A percentile compares a stretch with the other conserved stretches of the same genome.
These are phyloP conservation scores for Lasiodiplodia sp. DNA, from an alignment of 2,329 filamentous ascomycete genomes.

Conservation along the genomic window DNA sequence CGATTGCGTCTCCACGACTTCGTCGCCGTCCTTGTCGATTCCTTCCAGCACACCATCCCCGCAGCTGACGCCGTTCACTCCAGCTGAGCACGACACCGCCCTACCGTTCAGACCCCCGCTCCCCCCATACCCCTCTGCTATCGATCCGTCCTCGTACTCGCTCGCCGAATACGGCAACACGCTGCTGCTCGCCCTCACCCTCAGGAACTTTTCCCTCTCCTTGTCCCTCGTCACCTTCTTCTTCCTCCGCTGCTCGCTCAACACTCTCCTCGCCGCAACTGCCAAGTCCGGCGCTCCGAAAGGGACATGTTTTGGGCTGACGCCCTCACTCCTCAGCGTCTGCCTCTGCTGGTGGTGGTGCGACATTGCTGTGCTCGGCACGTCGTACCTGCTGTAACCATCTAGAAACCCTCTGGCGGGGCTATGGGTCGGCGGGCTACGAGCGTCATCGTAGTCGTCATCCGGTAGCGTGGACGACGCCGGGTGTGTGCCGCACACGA, in stretches of 20 bases:
- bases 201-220: neutral
- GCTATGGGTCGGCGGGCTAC: neutral
- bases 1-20: constrained; percentile 6
- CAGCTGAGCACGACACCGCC: neutral
- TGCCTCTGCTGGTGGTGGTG: neutral
- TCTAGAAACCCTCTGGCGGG: neutral
- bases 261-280: constrained; percentile 18
- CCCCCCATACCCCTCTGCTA: neutral
- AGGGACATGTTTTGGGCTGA: constrained; percentile 4
- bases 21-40: constrained; percentile 2
- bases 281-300: constrained; percentile 16
- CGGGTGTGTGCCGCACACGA: constrained; percentile 13
- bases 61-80: neutral
- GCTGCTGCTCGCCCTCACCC: neutral
- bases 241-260: neutral
- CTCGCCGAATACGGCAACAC: neutral
- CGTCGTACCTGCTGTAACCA: neutral
- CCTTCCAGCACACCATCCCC: neutral
- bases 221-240: neutral
- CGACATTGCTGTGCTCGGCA: neutral
- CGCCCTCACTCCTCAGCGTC: constrained; percentile 2
- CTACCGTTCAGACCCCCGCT: neutral
- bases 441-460: neutral
- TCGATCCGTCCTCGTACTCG: constrained; percentile 7
- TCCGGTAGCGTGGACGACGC: neutral